Conservation (phyloP, 2,329 filamentous ascomycete species). For the Cladosporium sp. region DNA sequence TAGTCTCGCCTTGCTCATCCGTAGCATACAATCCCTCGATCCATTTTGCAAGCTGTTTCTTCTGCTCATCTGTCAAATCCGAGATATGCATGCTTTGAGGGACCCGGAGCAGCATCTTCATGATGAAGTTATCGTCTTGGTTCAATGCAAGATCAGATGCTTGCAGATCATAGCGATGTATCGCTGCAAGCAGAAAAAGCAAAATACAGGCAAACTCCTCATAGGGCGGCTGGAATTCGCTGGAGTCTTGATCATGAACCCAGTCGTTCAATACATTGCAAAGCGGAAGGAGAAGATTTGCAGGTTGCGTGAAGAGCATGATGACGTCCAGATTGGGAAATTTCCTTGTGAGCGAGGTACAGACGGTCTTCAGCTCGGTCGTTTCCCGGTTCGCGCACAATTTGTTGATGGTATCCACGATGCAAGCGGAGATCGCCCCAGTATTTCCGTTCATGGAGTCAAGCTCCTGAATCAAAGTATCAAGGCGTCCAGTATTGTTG, state of each 20-base stretch:
- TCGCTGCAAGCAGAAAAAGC: slow-evolving; percentile 65
- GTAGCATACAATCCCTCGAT: slow-evolving; percentile 70
- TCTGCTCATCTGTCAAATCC: slow-evolving; percentile 60
- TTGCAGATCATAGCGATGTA: slow-evolving; percentile 67
- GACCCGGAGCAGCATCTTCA: slow-evolving; percentile 56
- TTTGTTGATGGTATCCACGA: slow-evolving; percentile 45
- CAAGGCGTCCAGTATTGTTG: slow-evolving; percentile 66
- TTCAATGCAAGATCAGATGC: slow-evolving; percentile 57
- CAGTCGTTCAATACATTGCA: slow-evolving; percentile 72
- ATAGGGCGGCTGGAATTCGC: slow-evolving; percentile 76
- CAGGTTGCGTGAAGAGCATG: slow-evolving; percentile 65
- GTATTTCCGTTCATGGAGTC: slow-evolving; percentile 90
- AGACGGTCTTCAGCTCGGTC: slow-evolving; percentile 70
- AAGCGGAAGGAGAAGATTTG: slow-evolving; percentile 64
- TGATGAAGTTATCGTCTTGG: slow-evolving; percentile 59
- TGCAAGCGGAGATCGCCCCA: slow-evolving; percentile 71
- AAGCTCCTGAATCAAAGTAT: slow-evolving; percentile 71
- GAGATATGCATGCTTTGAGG: slow-evolving; percentile 52
- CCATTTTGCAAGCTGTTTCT: slow-evolving; percentile 64
- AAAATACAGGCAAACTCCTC: slow-evolving; percentile 78
- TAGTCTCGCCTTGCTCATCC: slow-evolving; percentile 48
- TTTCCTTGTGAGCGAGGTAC: slow-evolving; percentile 65
- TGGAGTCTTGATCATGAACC: slow-evolving; percentile 75
- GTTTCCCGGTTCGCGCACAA: slow-evolving; percentile 70
- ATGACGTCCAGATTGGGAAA: slow-evolving; percentile 68